Percentiles rank a stretch among this genome's conserved stretches.
Evolutionary conservation across 2,329 filamentous ascomycete species (phyloP).

Genomic region (Trichoderma polysporum): DNA sequence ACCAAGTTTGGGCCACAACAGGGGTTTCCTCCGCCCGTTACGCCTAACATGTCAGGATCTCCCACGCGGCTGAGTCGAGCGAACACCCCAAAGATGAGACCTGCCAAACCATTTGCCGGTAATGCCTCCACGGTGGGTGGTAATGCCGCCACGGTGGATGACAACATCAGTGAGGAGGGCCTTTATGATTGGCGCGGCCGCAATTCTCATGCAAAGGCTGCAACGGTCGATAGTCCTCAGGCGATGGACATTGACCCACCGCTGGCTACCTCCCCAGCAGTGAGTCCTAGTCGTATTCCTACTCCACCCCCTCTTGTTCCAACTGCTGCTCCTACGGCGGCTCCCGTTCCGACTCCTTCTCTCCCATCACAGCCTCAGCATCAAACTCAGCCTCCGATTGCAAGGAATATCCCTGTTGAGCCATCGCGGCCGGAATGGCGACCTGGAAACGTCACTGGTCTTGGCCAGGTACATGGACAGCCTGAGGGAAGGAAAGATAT

Average conservation of each 20-base stretch:
- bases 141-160: slow-evolving; percentile 48
- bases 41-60: slow-evolving; percentile 40
- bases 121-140: slow-evolving; percentile 49
- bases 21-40: slow-evolving; percentile 49
- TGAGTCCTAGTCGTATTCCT: not conserved
- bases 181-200: slow-evolving; percentile 36
- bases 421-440: slow-evolving; percentile 61
- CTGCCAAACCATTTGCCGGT: slow-evolving; percentile 51
- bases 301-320: not conserved
- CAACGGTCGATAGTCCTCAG: slow-evolving; percentile 48
- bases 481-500: slow-evolving; percentile 27
- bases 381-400: slow-evolving; percentile 27
- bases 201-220: slow-evolving; percentile 33
- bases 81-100: slow-evolving; percentile 60
- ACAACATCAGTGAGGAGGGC: slow-evolving; percentile 48
- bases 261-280: slow-evolving; percentile 23
- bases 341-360: not conserved
- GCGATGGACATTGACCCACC: slow-evolving; percentile 67
- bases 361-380: slow-evolving; percentile 28
- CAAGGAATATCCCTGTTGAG: slow-evolving; percentile 57
- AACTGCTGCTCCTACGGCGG: not conserved
- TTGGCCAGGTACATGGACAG: slow-evolving; percentile 25
- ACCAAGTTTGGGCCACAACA: slow-evolving; percentile 55
- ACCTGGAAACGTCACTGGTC: slow-evolving; percentile 44
- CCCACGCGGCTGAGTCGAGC: slow-evolving; percentile 45